Evolutionary conservation across 1,284 basidiomycete genomes (phyloP), one percentile per base, ranked within the genome.

Genomic region (Exobasidium cylindrosporum): DNA sequence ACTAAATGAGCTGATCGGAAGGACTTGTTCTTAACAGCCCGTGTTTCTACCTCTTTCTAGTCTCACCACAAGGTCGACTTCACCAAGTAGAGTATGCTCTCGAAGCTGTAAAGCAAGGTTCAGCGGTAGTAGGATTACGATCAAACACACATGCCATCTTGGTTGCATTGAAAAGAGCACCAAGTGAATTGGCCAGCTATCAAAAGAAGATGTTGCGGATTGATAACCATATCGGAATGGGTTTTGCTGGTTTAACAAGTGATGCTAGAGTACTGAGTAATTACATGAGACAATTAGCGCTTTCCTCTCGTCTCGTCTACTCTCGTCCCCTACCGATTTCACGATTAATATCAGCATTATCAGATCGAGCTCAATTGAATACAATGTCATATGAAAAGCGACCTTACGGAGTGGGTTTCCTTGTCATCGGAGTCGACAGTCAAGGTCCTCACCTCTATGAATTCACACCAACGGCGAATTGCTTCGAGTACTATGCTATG

Each of bases 151-250:
- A 98, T 82, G 89, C 93, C 24, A 86, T 99, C 60, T 84, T 99
- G 28, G 83, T 98, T 56, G 94, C 95, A 6, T 83, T 98, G 65
- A 98, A 98, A 93, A 87, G 95, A 81, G 97, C 95, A n/a, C 95
- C 93, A 10, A 94, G 94, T 67, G 96, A 98, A 82, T 87, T 99
- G 58, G 95, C 96, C 14, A 91, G 90, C 44, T 97, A 98, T 84
- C 96, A 99, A 81, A 94, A 98, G 84, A 98, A 99, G 86, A 91
- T 98, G 88, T 95, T 96, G 81, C 86, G 92, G 77, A 96, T 99
- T 86, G 96, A 98, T 81, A 94, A 97, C 81, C 96, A 99, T 83
- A 88, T 97, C 77, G 96, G 96, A 49, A 93, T 99, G 77, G 96
- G 93, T 53, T 98, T 98, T 80, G 96, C 96, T 55, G 96, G 96